These are phyloP conservation scores for Camillea tinctor DNA, from an alignment of 2,329 filamentous ascomycete species.

Conservation along the genomic window DNA sequence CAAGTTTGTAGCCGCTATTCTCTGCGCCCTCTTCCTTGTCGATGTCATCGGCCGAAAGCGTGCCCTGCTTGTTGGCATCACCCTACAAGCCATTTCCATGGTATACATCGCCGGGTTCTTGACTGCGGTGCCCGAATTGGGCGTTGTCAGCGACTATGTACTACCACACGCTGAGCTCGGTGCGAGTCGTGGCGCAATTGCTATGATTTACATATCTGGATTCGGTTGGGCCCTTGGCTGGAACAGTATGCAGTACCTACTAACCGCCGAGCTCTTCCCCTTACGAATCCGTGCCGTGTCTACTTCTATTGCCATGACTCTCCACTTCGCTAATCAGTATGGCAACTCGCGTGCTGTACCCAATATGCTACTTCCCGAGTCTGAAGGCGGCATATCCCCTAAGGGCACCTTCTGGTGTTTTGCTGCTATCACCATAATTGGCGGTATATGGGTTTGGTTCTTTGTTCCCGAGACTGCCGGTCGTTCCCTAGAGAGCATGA, in stretches of 20 bases:
- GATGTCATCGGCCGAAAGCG: conserved; percentile 76
- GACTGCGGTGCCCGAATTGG: conserved; percentile 59
- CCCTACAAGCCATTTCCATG: conserved; percentile 60
- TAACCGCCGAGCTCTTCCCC: conserved; percentile 76
- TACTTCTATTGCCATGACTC: conserved; percentile 71
- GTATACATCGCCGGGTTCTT: conserved; percentile 62
- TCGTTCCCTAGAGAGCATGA: conserved; percentile 66
- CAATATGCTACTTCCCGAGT: conserved; percentile 61
- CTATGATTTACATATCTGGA: conserved; percentile 70
- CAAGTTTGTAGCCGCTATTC: conserved; percentile 65
- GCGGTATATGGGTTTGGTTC: conserved; percentile 69
- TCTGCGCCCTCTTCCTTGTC: conserved; percentile 75
- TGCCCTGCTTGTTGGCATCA: conserved; percentile 59
- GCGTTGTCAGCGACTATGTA: conserved; percentile 46
- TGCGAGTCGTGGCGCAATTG: conserved; percentile 66
- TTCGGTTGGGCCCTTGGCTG: conserved; percentile 70
- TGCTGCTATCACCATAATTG: conserved; percentile 63
- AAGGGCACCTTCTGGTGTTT: conserved; percentile 80
- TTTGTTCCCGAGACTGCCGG: conserved; percentile 72
- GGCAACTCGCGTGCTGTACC: conserved; percentile 74
- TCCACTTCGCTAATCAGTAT: conserved; percentile 79
- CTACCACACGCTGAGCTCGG: conserved; percentile 49
- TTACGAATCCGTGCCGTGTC: conserved; percentile 70
- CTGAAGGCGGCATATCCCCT: conserved; percentile 48
- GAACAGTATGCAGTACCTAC: conserved; percentile 77